Evolutionary conservation across 2,329 filamentous ascomycete genomes (phyloP), one percentile per base, ranked within the genome.

Genomic region (Penicillium italicum): DNA sequence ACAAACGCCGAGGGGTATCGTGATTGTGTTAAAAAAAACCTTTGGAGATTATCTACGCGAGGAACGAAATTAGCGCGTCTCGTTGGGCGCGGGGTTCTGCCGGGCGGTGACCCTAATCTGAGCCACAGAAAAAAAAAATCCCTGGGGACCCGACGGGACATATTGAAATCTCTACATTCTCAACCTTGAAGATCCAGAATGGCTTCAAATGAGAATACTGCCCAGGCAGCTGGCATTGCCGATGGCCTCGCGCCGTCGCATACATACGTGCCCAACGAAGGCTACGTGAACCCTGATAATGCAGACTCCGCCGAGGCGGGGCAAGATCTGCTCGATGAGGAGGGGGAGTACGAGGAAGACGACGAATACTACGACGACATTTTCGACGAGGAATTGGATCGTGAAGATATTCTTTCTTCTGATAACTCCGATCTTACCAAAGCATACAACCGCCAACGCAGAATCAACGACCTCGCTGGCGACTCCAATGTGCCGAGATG

Each of bases 391-490:
- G 78, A 82, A 43, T 64, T 85, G 24, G 77, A 78, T 47, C 78
- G 80, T 24, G 84, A 83, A 66, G 75, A 82, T 18, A 78, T 85
- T 46, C 77, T 78, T 8, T 79, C 83, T 0, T 80, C 77, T 1
- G 84, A 85, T 58, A 77, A 81, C 0, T 67, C 82, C 37, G 89
- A 96, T 72, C 82, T 91, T 54, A 91, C 90, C 36, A 94, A 95
- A 75, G 86, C 87, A 8, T 94, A 94, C 79, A 96, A 96, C 72
- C 87, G 91, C 58, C 90, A 95, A 71, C 82, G 85, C 57, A 86
- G 86, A 67, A 74, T 89, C 53, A 84, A 85, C 67, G 82, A 85
- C 55, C 71, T 75, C 11, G 69, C 72, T 48, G 65, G 74, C 51
- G 76, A 80, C 62, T 66, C 77, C 14, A 79, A 77, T 57, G 74